Percentiles rank a stretch among this genome's conserved stretches.
phyloP scores from a whole-genome alignment of 208 protist species.

The Zelonia costaricensis region DNA sequence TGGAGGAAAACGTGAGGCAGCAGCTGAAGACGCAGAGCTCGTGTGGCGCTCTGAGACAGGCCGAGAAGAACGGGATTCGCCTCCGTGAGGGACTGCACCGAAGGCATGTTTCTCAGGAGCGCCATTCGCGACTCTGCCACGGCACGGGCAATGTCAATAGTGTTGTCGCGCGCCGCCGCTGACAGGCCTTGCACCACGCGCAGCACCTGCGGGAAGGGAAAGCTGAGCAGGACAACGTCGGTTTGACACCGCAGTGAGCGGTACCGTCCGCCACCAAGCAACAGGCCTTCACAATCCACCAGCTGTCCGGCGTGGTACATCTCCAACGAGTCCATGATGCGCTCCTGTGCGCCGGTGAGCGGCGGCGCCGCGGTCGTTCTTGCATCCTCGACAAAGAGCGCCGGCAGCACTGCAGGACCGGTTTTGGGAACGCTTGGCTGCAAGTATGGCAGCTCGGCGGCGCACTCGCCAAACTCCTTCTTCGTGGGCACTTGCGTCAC shows the following conservation, averaged over 20 bases:
- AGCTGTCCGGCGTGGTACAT: slow-evolving; percentile 52
- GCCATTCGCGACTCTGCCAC: slow-evolving; percentile 24
- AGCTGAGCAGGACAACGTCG: slow-evolving; percentile 38
- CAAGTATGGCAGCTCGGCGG: slow-evolving; percentile 26
- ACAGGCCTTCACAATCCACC: slow-evolving; percentile 52
- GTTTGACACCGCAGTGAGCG: slow-evolving; percentile 61
- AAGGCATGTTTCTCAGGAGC: slow-evolving; percentile 30
- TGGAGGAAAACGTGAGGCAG: slow-evolving; percentile 43
- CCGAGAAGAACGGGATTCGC: slow-evolving; percentile 45
- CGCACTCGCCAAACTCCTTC: slow-evolving; percentile 29
- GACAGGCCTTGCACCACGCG: slow-evolving; percentile 29
- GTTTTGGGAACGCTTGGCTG: slow-evolving; percentile 24
- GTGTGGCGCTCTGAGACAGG: slow-evolving; percentile 32
- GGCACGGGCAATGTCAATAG: slow-evolving; percentile 33
- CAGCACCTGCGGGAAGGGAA: slow-evolving; percentile 35
- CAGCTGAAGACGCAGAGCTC: slow-evolving; percentile 43
- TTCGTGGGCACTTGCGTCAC: slow-evolving; percentile 64
- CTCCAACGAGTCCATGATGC: slow-evolving; percentile 35
- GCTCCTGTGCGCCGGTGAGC: slow-evolving; percentile 28
- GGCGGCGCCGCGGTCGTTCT: slow-evolving; percentile 9
- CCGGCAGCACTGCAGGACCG: slow-evolving; percentile 30
- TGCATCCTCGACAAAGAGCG: slow-evolving; percentile 24
- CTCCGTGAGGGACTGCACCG: slow-evolving; percentile 31
- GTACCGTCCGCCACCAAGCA: slow-evolving; percentile 43
- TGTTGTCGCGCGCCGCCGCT: slow-evolving; percentile 9